phyloP scores from a whole-genome alignment of 2,329 filamentous ascomycete genomes.

The Fusarium nurragi region DNA sequence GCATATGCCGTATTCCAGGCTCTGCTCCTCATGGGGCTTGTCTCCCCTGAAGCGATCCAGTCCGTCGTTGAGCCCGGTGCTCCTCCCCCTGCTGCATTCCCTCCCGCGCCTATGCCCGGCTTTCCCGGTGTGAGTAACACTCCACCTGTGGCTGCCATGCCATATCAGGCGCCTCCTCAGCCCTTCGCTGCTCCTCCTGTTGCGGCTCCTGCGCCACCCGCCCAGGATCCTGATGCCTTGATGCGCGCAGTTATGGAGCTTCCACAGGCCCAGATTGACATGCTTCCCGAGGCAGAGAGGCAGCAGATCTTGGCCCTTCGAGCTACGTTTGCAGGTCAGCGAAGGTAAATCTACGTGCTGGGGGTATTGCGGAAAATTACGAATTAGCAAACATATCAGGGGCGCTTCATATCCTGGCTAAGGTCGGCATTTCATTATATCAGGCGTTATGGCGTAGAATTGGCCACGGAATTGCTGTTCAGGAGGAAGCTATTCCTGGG shows the following conservation, averaged over 20 bases:
- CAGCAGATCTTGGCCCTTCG: slow-evolving; percentile 83
- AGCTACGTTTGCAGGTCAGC: slow-evolving; percentile 64
- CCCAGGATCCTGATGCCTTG: slow-evolving; percentile 73
- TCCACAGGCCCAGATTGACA: slow-evolving; percentile 81
- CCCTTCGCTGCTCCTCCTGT: slow-evolving; percentile 50
- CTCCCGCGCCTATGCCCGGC: slow-evolving; percentile 48
- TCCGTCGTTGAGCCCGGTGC: slow-evolving; percentile 76
- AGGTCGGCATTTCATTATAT: slow-evolving; percentile 18
- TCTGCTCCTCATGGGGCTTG: slow-evolving; percentile 89
- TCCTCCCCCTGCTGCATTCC: slow-evolving; percentile 52
- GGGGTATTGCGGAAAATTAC: background rate
- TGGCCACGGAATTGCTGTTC: slow-evolving; percentile 12
- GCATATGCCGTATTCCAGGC: slow-evolving; percentile 96
- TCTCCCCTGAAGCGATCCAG: slow-evolving; percentile 83
- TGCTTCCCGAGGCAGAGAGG: slow-evolving; percentile 77
- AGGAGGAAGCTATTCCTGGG: background rate
- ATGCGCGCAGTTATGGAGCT: slow-evolving; percentile 84
- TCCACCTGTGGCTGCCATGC: slow-evolving; percentile 57
- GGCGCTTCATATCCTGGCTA: slow-evolving; percentile 7
- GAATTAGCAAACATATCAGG: background rate
- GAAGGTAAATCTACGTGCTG: slow-evolving; percentile 41
- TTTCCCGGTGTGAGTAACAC: slow-evolving; percentile 48
- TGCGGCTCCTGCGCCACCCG: slow-evolving; percentile 47
- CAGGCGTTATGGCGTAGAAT: slow-evolving; percentile 37
- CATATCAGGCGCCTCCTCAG: slow-evolving; percentile 58